Percentiles rank a stretch among this genome's conserved stretches.
Evolutionary conservation across 2,329 filamentous ascomycete species (phyloP).

Genomic region (Penicillium sp.): DNA sequence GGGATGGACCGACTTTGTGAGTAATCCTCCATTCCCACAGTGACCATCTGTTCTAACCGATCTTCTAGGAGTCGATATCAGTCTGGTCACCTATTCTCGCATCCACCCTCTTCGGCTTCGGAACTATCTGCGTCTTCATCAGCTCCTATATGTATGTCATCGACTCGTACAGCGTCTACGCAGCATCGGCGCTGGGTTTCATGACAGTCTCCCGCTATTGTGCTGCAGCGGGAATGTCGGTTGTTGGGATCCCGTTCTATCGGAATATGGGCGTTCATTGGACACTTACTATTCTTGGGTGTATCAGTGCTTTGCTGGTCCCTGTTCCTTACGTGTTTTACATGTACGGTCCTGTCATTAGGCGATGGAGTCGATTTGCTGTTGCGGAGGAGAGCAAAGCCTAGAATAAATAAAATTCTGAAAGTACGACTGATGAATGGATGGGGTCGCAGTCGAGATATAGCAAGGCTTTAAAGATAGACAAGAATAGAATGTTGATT

Average conservation of each 20-base stretch:
- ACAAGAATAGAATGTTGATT: no score
- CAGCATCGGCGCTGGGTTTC: not conserved
- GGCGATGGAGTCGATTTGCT: slow-evolving; percentile 28
- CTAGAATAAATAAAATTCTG: not conserved
- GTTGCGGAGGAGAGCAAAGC: slow-evolving; percentile 18
- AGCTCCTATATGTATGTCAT: not conserved
- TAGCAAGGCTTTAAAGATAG: not conserved
- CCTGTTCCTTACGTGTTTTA: slow-evolving; percentile 49
- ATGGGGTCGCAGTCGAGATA: not conserved
- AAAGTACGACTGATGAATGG: not conserved
- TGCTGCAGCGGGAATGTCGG: not conserved
- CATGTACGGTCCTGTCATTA: slow-evolving; percentile 27
- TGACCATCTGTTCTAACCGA: not conserved
- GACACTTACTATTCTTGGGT: slow-evolving; percentile 49
- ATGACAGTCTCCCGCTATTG: not conserved
- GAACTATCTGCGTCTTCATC: not conserved
- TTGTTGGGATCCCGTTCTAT: slow-evolving; percentile 30
- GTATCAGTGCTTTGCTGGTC: slow-evolving; percentile 44
- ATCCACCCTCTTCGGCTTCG: not conserved
- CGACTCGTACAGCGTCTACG: not conserved
- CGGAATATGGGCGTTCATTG: slow-evolving; percentile 48
- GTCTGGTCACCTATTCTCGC: not conserved
- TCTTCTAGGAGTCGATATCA: not conserved
- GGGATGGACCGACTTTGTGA: slow-evolving; percentile 54
- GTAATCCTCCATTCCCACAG: not conserved